Conservation (phyloP, 169 alveolate species). For the Cryptosporidium tyzzeri region DNA sequence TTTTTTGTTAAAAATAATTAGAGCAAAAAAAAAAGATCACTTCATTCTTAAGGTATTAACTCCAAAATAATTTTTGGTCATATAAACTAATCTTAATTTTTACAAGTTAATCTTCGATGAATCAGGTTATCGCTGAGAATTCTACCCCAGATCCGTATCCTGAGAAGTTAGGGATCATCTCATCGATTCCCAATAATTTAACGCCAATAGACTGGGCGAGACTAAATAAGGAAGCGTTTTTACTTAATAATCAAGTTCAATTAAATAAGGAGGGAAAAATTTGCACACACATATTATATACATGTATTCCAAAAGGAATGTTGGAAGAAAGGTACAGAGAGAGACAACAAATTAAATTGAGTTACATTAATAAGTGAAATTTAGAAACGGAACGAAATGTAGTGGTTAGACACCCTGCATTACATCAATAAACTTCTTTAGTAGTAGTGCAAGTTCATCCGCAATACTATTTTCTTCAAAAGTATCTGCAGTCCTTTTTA, state of each 20-base stretch:
- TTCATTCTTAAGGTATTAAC: neutral
- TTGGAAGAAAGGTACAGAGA: conserved; percentile 31
- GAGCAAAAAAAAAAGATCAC: no score
- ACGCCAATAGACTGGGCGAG: conserved; percentile 49
- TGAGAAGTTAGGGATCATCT: conserved; percentile 26
- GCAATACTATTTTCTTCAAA: conserved; percentile 28
- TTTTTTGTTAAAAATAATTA: no score
- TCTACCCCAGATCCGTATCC: neutral
- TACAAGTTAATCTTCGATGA: neutral
- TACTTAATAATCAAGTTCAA: conserved; percentile 51
- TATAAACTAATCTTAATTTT: neutral
- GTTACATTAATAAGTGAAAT: conserved; percentile 23
- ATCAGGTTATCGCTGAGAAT: neutral
- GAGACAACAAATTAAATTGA: conserved; percentile 17
- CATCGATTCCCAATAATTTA: neutral
- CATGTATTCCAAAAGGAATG: conserved; percentile 49
- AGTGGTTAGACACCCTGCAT: conserved; percentile 14
- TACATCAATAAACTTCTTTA: conserved; percentile 33
- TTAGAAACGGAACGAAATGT: neutral
- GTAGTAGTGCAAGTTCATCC: conserved; percentile 43
- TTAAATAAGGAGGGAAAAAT: conserved; percentile 70
- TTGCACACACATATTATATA: conserved; percentile 47
- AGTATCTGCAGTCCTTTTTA: conserved; percentile 23
- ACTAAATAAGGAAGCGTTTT: conserved; percentile 44
- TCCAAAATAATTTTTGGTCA: neutral